These are phyloP conservation scores for Paracamarosporium sp. DNA, from an alignment of 2,329 filamentous ascomycete genomes.

Conservation along the genomic window DNA sequence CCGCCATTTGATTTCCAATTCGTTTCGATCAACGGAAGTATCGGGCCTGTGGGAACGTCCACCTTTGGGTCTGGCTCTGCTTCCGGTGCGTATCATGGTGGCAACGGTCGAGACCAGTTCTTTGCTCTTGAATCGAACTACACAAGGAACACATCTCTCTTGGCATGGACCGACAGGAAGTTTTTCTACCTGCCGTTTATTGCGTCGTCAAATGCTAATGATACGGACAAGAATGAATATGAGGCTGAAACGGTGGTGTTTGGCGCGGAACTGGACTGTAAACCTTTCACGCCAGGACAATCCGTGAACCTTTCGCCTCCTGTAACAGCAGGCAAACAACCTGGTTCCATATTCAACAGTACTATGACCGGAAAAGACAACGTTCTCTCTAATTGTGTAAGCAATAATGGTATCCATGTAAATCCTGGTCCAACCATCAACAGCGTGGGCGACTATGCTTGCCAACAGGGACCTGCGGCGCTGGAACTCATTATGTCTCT, in stretches of 20 bases:
- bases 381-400: background rate
- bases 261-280: conserved; percentile 45
- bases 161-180: conserved; percentile 57
- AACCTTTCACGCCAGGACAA: too few species aligned
- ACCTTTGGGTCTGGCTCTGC: background rate
- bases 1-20: conserved; percentile 26
- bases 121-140: conserved; percentile 56
- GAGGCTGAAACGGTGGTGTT: conserved; percentile 42
- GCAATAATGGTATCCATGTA: background rate
- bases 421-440: background rate
- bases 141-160: conserved; percentile 52
- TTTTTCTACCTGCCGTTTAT: conserved; percentile 59
- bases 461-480: conserved; percentile 16
- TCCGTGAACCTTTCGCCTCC: too few species aligned
- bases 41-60: conserved; percentile 26
- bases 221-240: conserved; percentile 14
- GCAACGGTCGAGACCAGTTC: conserved; percentile 46
- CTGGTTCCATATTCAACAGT: background rate
- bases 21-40: conserved; percentile 32
- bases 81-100: conserved; percentile 37
- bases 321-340: background rate
- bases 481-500: conserved; percentile 20
- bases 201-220: background rate
- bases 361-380: background rate
- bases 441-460: background rate